phyloP scores from a whole-genome alignment of 1,139 yeast species.

The Sugiyamaella pinicola region DNA sequence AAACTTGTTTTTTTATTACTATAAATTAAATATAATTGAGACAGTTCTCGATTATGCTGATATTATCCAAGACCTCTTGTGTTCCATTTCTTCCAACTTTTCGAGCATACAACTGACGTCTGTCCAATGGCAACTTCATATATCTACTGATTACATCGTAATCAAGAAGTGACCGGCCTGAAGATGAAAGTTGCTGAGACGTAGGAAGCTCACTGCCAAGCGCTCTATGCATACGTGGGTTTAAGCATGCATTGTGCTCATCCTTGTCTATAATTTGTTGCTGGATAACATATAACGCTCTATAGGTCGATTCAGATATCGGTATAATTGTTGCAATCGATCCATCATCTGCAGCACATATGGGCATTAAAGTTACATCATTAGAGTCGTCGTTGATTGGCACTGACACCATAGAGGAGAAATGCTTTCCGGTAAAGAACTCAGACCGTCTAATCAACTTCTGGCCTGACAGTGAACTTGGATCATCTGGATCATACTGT shows the following conservation, averaged over 20 bases:
- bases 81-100: conserved; percentile 42
- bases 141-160: conserved; percentile 35
- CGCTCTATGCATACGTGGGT: conserved; percentile 54
- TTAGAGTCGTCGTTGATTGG: conserved; percentile 44
- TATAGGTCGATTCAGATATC: conserved; percentile 68
- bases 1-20: neutral
- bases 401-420: conserved; percentile 59
- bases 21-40: conserved; percentile 28
- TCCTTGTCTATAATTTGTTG: conserved; percentile 83
- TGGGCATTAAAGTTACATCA: conserved; percentile 36
- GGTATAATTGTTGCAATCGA: conserved; percentile 76
- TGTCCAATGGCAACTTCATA: conserved; percentile 31
- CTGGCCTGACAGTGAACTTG: conserved; percentile 79
- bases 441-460: conserved; percentile 68
- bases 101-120: conserved; percentile 37
- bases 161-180: conserved; percentile 34
- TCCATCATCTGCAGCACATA: conserved; percentile 82
- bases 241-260: conserved; percentile 73
- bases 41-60: conserved; percentile 28
- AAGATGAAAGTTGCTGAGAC: conserved; percentile 22
- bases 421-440: conserved; percentile 65
- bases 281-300: conserved; percentile 82
- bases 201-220: conserved; percentile 23
- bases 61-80: conserved; percentile 34
- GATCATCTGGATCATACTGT: conserved; percentile 92